Percentiles rank a stretch among this genome's conserved stretches.
These are phyloP conservation scores for Tuber indicum DNA, from an alignment of 495 filamentous ascomycete species.

Conservation along the genomic window DNA sequence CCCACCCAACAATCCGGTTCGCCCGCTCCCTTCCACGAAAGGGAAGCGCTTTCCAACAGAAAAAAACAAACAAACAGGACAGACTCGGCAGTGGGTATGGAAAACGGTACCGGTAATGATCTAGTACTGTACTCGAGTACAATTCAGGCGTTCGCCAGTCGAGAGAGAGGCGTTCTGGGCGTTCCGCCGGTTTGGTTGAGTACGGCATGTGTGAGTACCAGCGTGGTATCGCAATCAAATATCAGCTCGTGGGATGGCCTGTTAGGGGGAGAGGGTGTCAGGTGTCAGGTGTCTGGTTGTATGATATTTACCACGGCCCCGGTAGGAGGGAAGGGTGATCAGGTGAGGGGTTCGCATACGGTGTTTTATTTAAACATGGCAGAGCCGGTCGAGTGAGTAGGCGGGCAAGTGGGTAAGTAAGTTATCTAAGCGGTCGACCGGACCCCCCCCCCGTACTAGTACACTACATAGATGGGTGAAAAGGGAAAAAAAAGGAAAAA, in stretches of 20 bases:
- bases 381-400: not conserved
- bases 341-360: not conserved
- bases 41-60: not conserved
- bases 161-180: not conserved
- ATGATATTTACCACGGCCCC: not conserved
- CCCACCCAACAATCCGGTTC: not conserved
- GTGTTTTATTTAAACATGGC: not conserved
- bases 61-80: not conserved
- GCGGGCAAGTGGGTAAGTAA: not conserved
- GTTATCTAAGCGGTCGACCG: not conserved
- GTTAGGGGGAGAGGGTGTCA: not conserved
- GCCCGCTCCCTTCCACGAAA: slow-evolving; percentile 1
- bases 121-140: not conserved
- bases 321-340: not conserved
- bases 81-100: not conserved
- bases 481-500: not conserved
- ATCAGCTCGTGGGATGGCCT: not conserved
- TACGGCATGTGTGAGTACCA: not conserved
- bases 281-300: not conserved
- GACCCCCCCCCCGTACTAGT: not conserved
- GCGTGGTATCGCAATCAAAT: not conserved
- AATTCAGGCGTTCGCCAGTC: not conserved
- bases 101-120: not conserved
- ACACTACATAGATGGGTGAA: not conserved
- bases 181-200: not conserved